These are phyloP conservation scores for Capsella bursapastoris DNA, from an alignment of 345 rosid genomes.

Conservation along the genomic window DNA sequence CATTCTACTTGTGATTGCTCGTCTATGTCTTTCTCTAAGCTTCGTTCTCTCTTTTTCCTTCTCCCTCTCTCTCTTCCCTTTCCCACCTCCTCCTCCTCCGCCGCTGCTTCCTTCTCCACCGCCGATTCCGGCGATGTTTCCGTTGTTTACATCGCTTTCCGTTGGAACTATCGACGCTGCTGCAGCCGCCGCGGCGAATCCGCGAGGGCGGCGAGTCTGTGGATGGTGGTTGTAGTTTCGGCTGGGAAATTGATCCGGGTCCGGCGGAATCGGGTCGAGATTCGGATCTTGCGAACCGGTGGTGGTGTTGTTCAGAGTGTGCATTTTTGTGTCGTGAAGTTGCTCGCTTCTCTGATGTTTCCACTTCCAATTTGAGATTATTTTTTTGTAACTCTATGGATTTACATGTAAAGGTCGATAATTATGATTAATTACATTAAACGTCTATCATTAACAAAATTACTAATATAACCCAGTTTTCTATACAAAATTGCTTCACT, in stretches of 20 bases:
- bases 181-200: constrained; percentile 39
- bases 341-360: not conserved
- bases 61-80: constrained; percentile 87
- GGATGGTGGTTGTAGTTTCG: constrained; percentile 36
- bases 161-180: constrained; percentile 40
- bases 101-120: constrained; percentile 33
- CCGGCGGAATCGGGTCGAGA: constrained; percentile 15
- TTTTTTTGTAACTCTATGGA: constrained; percentile 8
- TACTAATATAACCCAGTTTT: not conserved
- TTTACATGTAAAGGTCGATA: constrained; percentile 7
- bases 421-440: constrained; percentile 3
- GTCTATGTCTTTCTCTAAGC: constrained; percentile 93
- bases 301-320: constrained; percentile 32
- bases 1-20: constrained; percentile 97
- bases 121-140: constrained; percentile 23
- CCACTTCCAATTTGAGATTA: not conserved
- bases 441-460: not conserved
- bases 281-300: constrained; percentile 45
- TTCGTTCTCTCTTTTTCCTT: constrained; percentile 96
- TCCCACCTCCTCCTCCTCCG: constrained; percentile 45
- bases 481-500: too few relatives aligned
- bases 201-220: constrained; percentile 65
- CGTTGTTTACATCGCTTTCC: constrained; percentile 38
- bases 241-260: constrained; percentile 32
- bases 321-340: constrained; percentile 32